A percentile compares a stretch with the other conserved stretches of the same genome.
These are phyloP conservation scores for Microcos paniculata DNA, from an alignment of 345 rosid species.

Conservation along the genomic window DNA sequence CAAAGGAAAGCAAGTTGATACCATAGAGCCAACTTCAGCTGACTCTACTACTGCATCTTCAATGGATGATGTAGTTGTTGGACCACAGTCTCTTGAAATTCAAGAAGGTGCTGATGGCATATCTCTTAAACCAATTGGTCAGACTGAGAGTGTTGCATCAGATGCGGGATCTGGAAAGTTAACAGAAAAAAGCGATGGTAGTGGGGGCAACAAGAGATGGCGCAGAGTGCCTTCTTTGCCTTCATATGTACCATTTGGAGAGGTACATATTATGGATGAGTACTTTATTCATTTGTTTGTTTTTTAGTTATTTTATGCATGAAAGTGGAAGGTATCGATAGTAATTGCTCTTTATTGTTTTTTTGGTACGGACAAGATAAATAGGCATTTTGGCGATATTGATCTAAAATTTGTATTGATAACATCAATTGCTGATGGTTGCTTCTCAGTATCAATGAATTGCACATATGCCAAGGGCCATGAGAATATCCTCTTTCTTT, in stretches of 20 bases:
- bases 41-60: conserved; percentile 45
- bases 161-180: conserved; percentile 40
- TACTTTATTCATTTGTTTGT: conserved; percentile 13
- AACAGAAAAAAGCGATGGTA: conserved; percentile 38
- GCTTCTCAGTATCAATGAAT: background rate
- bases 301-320: conserved; percentile 2
- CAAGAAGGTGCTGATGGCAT: conserved; percentile 94
- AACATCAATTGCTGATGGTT: background rate
- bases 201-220: conserved; percentile 59
- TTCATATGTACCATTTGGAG: conserved; percentile 93
- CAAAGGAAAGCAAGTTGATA: conserved; percentile 51
- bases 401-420: background rate
- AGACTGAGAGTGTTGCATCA: conserved; percentile 29
- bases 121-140: conserved; percentile 78
- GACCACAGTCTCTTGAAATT: conserved; percentile 86
- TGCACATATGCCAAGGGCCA: background rate
- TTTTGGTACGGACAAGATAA: background rate
- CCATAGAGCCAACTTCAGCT: conserved; percentile 40
- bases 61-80: conserved; percentile 60
- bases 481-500: background rate
- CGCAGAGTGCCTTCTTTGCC: conserved; percentile 76
- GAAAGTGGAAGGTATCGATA: conserved; percentile 1
- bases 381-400: background rate
- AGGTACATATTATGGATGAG: conserved; percentile 44
- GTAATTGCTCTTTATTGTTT: background rate